Conservation (phyloP, 441 rosid species). For the Populus trichocarpa region DNA sequence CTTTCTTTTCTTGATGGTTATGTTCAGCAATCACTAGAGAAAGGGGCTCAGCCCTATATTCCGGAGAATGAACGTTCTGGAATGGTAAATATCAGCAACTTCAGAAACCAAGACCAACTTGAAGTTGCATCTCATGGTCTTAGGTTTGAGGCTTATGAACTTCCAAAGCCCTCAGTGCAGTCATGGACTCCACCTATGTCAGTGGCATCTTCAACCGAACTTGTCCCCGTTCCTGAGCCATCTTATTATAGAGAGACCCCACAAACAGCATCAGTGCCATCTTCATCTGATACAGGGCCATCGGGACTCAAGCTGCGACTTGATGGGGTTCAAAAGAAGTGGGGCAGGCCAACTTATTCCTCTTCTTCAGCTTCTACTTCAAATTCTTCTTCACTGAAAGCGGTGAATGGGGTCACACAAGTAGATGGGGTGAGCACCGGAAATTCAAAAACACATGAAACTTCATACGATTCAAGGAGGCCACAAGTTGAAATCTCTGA, state of each 20-base stretch:
- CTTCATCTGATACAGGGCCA: constrained; percentile 54
- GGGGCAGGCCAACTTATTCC: constrained; percentile 76
- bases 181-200: constrained; percentile 43
- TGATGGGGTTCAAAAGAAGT: constrained; percentile 97
- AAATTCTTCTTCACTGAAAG: constrained; percentile 42
- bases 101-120: constrained; percentile 54
- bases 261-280: constrained; percentile 36
- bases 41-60: constrained; percentile 82
- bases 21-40: constrained; percentile 68
- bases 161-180: constrained; percentile 60
- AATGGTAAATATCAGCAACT: constrained; percentile 39
- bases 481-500: constrained; percentile 59
- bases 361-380: constrained; percentile 46
- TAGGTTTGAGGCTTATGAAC: constrained; percentile 93
- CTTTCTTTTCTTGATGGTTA: constrained; percentile 74
- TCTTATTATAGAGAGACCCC: constrained; percentile 58
- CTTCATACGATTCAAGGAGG: constrained; percentile 55
- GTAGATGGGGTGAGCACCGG: constrained; percentile 37
- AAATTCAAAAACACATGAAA: constrained; percentile 50
- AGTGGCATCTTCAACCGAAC: constrained; percentile 50
- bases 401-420: constrained; percentile 46
- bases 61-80: constrained; percentile 77
- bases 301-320: constrained; percentile 76
- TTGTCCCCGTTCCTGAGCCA: constrained; percentile 75
- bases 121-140: constrained; percentile 72